Percentiles rank a stretch among this genome's conserved stretches.
phyloP scores from a whole-genome alignment of 345 rosid species.

The Sonneratia caseolaris region DNA sequence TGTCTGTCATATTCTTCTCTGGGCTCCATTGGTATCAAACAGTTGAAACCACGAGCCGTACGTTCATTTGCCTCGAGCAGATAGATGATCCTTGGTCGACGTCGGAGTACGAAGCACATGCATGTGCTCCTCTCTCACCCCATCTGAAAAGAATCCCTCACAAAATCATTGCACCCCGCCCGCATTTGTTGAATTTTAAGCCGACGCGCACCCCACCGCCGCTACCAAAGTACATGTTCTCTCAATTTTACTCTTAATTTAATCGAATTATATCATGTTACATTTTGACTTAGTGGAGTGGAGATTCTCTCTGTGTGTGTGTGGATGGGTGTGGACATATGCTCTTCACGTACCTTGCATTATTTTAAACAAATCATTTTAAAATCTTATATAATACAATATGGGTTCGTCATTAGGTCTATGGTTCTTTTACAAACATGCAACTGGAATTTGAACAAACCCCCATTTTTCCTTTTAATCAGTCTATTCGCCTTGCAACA shows the following conservation, averaged over 20 bases:
- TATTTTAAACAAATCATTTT: background rate
- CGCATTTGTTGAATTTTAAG: constrained; percentile 13
- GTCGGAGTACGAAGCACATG: no score
- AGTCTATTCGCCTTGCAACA: background rate
- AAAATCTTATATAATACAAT: background rate
- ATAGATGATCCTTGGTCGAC: no score
- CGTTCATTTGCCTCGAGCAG: no score
- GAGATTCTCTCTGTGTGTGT: background rate
- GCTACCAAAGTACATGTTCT: constrained; percentile 6
- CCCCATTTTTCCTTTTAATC: background rate
- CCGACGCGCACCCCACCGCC: constrained; percentile 6
- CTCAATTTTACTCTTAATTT: background rate
- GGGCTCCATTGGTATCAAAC: no score
- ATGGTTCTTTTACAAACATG: background rate
- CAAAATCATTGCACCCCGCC: constrained; percentile 8
- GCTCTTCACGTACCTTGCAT: constrained; percentile 13
- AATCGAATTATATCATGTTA: constrained; percentile 13
- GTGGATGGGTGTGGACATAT: background rate
- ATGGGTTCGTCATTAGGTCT: constrained; percentile 7
- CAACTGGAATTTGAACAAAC: background rate
- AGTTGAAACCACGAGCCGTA: no score
- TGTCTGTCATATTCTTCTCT: no score
- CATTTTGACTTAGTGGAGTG: constrained; percentile 7
- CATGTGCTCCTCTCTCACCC: background rate
- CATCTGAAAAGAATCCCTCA: no score